Base-by-base conservation (phyloP, 164 flowering plant species). In the Santalum album region DNA sequence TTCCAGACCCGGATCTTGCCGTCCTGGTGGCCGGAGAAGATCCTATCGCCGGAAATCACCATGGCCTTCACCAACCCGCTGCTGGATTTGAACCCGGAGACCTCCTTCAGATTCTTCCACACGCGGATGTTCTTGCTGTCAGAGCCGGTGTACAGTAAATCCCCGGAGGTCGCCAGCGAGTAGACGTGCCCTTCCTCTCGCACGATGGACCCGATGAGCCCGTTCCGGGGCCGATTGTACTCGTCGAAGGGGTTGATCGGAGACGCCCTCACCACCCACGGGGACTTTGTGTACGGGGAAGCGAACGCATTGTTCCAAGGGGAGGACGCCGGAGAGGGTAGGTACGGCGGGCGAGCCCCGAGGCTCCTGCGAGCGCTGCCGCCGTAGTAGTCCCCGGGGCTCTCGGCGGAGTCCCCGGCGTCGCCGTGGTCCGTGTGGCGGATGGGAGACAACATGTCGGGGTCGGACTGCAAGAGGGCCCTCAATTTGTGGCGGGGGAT, bases 91-190 rank as follows among this genome's bases (percentile, higher is more conserved):
- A 46, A 46, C 12, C 50, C 23, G 25, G 50, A 46, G 14, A 46
- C n/a, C 23, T 46, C 50, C 21, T 46, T 20, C 11, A 46, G 50
- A 19, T 46, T 46, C 25, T 23, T 46, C 50, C 50, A 46, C 22
- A 46, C 50, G 1, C 50, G 50, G 50, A 46, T 46, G 50, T 46
- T 46, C 50, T 46, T 46, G 23, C 50, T 46, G 50, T 46, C 50
- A 15, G 50, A 46, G 15, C 50, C 50, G 25, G 50, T 46, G 50
- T 46, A 46, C 22, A 46, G 50, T 11, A 46, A 14, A 22, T 19
- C 23, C 22, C 16, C 25, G 22, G 23, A 6, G 15, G 25, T 46
- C 14, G 50, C 50, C 1, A 46, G 50, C 25, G 50, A 46, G 50
- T 46, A 46, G 22, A 46, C 16, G 50, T 46, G 50, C 0, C 50